Conservation (phyloP, 2,329 filamentous ascomycete genomes). For the Fusarium anguioides region DNA sequence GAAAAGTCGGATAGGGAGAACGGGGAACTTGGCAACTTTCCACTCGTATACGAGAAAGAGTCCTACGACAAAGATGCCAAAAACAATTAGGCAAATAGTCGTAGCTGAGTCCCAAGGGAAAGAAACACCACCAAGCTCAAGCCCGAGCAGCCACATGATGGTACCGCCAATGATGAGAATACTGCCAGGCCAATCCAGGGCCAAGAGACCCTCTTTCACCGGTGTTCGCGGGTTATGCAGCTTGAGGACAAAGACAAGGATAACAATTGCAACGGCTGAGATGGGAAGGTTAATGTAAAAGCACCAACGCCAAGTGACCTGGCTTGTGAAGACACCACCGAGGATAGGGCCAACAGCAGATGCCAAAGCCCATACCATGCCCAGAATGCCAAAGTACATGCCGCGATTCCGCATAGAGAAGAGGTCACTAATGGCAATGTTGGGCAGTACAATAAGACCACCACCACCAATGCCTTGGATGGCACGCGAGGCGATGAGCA, state of each 20-base stretch:
- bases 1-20: constrained; percentile 82
- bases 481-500: constrained; percentile 65
- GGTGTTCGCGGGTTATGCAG: constrained; percentile 75
- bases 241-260: constrained; percentile 71
- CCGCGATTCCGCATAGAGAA: constrained; percentile 64
- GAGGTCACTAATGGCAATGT: constrained; percentile 68
- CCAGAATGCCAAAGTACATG: constrained; percentile 64
- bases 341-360: constrained; percentile 73
- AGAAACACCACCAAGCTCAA: constrained; percentile 83
- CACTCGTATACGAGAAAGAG: constrained; percentile 80
- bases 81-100: constrained; percentile 81
- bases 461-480: constrained; percentile 69
- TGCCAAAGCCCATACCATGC: constrained; percentile 72
- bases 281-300: constrained; percentile 73
- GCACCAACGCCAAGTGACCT: constrained; percentile 76
- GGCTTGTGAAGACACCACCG: constrained; percentile 74
- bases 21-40: constrained; percentile 78
- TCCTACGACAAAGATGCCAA: constrained; percentile 71
- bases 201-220: constrained; percentile 69
- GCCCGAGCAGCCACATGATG: constrained; percentile 85
- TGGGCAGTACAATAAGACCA: constrained; percentile 68
- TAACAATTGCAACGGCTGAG: constrained; percentile 58
- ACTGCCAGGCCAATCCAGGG: constrained; percentile 69
- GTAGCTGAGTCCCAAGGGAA: constrained; percentile 80
- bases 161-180: constrained; percentile 77